Evolutionary conservation across 306 rosid genomes (phyloP), one percentile per base, ranked within the genome.

Genomic region (Acmispon strigosus): DNA sequence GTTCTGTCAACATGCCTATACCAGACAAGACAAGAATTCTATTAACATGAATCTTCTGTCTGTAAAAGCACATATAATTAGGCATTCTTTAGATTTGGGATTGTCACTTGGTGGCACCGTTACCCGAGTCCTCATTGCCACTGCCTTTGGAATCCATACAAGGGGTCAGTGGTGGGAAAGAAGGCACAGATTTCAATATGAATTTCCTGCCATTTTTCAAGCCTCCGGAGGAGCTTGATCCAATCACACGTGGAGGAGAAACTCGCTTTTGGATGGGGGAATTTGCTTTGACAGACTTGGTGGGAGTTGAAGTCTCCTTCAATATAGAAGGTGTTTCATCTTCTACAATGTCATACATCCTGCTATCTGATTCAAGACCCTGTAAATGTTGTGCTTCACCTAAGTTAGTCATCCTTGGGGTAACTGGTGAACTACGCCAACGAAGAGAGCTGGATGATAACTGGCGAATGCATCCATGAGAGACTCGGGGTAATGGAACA

Each of bases 221-320:
- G 50, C 39, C 75, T 61, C 85, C 82, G 11, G 88, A 84, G 78
- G 89, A 84, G 64, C 67, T 79, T 73, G 85, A 78, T 55, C 74
- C 87, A 66, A 77, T 78, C 42, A 57, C 79, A 17, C 14, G 64
- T 20, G 92, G 96, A 59, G 98, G 90, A 70, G 94, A 87, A 74
- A 87, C 90, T 72, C 84, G 76, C 76, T 86, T 87, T 70, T 83
- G 87, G 58, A 76, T 84, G 1, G 95, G 98, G 32, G 95, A 87
- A 59, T 84, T 81, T 62, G 76, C 79, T 84, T 87, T 83, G 27
- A 82, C 80, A 3, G 85, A 15, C 66, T 29, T 81, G 5, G 2
- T 57, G 13, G 87, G 83, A 22, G 77, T 69, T 52, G 84, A 79
- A 64, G 60, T 39, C 59, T 83, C 89, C 66, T 73, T 86, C 75